A percentile compares a stretch with the other conserved stretches of the same genome.
These are phyloP conservation scores for Penicillium nucicola DNA, from an alignment of 495 filamentous ascomycete species.

Conservation along the genomic window DNA sequence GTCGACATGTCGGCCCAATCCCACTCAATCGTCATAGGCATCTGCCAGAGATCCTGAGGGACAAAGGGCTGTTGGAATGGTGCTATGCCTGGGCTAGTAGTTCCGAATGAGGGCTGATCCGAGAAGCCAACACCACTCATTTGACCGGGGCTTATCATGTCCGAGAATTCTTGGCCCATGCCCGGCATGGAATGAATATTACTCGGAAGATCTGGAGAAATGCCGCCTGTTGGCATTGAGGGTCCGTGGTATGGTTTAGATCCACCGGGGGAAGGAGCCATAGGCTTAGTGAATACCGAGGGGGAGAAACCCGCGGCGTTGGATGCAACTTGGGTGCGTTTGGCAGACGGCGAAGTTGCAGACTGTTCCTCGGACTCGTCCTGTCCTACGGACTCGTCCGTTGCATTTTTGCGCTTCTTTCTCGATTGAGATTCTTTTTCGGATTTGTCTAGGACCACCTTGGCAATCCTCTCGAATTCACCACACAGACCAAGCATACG, in stretches of 20 bases:
- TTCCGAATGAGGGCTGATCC: constrained; percentile 37
- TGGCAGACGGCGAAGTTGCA: constrained; percentile 21
- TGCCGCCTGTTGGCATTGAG: constrained; percentile 28
- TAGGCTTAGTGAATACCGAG: constrained; percentile 27
- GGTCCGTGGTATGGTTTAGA: constrained; percentile 30
- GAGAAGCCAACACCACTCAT: constrained; percentile 40
- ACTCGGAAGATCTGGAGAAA: constrained; percentile 22
- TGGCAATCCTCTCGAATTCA: constrained; percentile 93
- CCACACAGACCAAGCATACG: constrained; percentile 91
- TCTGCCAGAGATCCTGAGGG: constrained; percentile 94
- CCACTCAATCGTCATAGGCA: constrained; percentile 97
- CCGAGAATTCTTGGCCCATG: constrained; percentile 35
- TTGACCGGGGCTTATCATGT: constrained; percentile 41
- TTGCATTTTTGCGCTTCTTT: constrained; percentile 72
- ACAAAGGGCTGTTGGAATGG: constrained; percentile 88
- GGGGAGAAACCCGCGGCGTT: constrained; percentile 33
- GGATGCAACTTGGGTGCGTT: constrained; percentile 23
- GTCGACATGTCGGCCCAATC: constrained; percentile 86
- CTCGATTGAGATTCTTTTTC: constrained; percentile 75
- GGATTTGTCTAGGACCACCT: constrained; percentile 83
- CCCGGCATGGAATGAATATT: constrained; percentile 32
- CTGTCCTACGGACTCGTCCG: constrained; percentile 30
- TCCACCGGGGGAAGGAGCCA: constrained; percentile 21
- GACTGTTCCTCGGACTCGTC: constrained; percentile 24
- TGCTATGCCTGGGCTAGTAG: constrained; percentile 39